These are phyloP conservation scores for Cercis canadensis DNA, from an alignment of 306 rosid species.

Conservation along the genomic window DNA sequence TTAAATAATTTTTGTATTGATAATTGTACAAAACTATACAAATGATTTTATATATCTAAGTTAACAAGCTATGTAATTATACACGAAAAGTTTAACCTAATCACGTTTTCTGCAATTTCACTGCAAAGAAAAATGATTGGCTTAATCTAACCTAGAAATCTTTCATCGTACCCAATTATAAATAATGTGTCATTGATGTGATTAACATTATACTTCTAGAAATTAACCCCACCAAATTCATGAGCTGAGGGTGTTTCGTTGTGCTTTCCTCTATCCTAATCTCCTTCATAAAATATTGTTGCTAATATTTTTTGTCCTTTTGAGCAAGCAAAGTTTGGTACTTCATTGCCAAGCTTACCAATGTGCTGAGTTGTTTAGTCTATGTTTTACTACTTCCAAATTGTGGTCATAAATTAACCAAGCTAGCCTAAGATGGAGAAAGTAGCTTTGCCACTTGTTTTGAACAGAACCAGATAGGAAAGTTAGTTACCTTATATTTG, in stretches of 20 bases:
- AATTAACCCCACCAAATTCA: neutral
- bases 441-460: slow-evolving; percentile 34
- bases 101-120: too few relatives aligned
- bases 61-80: too few relatives aligned
- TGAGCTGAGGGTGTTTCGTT: slow-evolving; percentile 28
- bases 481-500: neutral
- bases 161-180: too few relatives aligned
- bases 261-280: slow-evolving; percentile 26
- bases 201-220: neutral
- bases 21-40: too few relatives aligned
- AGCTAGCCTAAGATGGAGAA: neutral
- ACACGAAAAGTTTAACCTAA: too few relatives aligned
- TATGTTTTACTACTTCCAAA: slow-evolving; percentile 2
- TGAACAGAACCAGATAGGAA: neutral
- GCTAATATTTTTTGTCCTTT: neutral
- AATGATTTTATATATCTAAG: too few relatives aligned
- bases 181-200: too few relatives aligned
- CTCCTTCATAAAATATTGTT: neutral
- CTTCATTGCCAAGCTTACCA: neutral
- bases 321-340: slow-evolving; percentile 7
- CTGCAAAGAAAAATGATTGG: too few relatives aligned
- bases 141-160: slow-evolving; percentile 18
- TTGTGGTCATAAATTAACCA: slow-evolving; percentile 2
- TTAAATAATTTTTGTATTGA: too few relatives aligned
- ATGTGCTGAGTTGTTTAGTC: neutral